Conservation (phyloP, 345 rosid genomes). For the Cardamine resedifolia region DNA sequence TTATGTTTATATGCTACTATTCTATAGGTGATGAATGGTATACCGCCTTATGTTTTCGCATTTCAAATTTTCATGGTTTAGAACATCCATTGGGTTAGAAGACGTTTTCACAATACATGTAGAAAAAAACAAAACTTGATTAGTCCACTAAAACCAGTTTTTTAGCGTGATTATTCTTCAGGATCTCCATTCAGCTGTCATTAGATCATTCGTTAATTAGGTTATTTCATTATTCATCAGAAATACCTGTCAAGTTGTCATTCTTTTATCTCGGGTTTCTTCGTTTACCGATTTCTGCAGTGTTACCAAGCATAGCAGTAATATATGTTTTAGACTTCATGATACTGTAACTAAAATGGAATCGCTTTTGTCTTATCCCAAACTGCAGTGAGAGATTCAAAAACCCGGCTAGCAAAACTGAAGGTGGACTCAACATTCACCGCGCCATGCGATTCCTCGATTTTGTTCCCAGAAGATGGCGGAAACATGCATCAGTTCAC, state of each 20-base stretch:
- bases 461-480: conserved; percentile 88
- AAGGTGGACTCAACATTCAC: conserved; percentile 68
- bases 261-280: neutral
- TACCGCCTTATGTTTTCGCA: neutral
- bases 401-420: conserved; percentile 63
- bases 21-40: neutral
- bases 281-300: neutral
- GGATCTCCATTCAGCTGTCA: neutral
- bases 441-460: conserved; percentile 73
- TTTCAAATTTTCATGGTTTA: neutral
- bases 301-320: neutral
- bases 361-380: neutral
- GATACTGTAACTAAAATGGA: neutral
- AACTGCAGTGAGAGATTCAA: conserved; percentile 47
- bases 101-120: neutral
- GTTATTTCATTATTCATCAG: neutral
- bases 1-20: neutral
- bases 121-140: neutral
- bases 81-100: neutral
- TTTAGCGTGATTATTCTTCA: neutral
- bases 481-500: conserved; percentile 98
- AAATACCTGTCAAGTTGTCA: no score
- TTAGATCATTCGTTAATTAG: no score
- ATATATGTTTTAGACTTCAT: neutral
- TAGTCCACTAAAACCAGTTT: neutral